Conservation (phyloP, 345 rosid species). For the Fremontodendron californicum region DNA sequence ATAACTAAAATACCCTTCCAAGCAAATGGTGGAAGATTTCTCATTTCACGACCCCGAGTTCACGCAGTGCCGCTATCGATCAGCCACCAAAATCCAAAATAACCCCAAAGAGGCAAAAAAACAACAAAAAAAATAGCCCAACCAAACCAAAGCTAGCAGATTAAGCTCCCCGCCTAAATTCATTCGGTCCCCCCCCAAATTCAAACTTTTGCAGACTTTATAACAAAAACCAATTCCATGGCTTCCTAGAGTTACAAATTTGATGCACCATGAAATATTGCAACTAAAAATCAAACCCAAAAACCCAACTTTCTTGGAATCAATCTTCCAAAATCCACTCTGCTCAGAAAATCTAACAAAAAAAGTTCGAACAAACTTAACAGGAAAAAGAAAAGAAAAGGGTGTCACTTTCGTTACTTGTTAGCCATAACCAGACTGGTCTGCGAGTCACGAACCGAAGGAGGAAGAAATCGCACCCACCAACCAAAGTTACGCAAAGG, state of each 20-base stretch:
- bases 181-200: too few relatives aligned
- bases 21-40: constrained; percentile 11
- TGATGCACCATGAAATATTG: too few relatives aligned
- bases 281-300: neutral
- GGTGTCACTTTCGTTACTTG: neutral
- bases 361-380: neutral
- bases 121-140: too few relatives aligned
- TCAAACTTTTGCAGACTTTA: constrained; percentile 5
- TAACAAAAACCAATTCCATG: neutral
- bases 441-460: neutral
- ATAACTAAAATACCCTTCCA: constrained; percentile 1
- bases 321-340: neutral
- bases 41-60: neutral
- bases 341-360: neutral
- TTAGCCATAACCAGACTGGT: constrained; percentile 3
- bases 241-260: neutral
- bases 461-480: constrained; percentile 14
- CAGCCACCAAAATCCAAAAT: neutral
- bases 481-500: neutral
- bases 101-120: too few relatives aligned
- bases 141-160: too few relatives aligned
- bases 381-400: neutral
- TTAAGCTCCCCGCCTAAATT: too few relatives aligned
- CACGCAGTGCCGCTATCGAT: neutral
- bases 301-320: constrained; percentile 32